Evolutionary conservation across 2,329 filamentous ascomycete species (phyloP).

Genomic region (Colletotrichum sp.): DNA sequence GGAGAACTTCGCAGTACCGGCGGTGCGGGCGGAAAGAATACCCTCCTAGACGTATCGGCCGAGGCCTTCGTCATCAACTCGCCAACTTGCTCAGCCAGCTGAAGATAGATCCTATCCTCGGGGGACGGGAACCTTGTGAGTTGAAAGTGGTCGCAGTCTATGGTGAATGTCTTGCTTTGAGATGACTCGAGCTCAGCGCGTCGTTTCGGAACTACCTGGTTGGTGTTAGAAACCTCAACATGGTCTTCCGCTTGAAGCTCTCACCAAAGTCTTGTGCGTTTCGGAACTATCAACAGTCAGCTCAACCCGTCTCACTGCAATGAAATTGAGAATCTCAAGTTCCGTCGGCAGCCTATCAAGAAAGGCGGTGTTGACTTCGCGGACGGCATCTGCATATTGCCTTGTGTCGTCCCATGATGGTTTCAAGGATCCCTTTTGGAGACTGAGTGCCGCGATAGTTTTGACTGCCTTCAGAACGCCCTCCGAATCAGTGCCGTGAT

Average conservation of each 20-base stretch:
- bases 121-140: conserved; percentile 22
- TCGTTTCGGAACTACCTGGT: neutral
- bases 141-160: conserved; percentile 24
- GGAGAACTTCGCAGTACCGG: neutral
- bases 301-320: neutral
- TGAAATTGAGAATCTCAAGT: neutral
- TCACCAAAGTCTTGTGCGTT: neutral
- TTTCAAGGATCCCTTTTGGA: neutral
- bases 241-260: neutral
- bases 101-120: conserved; percentile 14
- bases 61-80: neutral
- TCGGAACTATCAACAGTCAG: neutral
- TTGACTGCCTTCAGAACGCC: conserved; percentile 24
- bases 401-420: conserved; percentile 20
- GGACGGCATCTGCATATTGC: conserved; percentile 24
- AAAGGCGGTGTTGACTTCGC: conserved; percentile 21
- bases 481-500: conserved; percentile 23
- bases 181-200: neutral
- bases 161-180: neutral
- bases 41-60: neutral
- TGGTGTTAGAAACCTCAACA: neutral
- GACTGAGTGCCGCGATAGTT: conserved; percentile 11
- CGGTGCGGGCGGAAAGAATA: neutral
- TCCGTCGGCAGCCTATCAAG: neutral
- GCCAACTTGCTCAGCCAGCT: neutral